Evolutionary conservation across 129 eudicot species (phyloP).

Genomic region (Heracleum sosnowskyi): DNA sequence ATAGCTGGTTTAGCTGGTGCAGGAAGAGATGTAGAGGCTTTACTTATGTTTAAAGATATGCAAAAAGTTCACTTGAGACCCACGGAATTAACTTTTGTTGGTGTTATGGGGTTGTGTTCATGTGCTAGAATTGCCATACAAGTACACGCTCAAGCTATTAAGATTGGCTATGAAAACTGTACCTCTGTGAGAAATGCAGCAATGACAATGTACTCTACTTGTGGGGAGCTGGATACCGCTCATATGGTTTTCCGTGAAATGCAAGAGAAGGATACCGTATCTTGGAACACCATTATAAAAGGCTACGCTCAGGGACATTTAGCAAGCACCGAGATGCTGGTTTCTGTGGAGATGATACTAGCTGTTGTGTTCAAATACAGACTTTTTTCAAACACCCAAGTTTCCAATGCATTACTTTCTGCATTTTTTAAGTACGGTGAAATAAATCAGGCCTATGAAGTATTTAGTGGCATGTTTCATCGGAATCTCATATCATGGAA

Average conservation of each 20-base stretch:
- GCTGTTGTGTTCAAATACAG: conserved; percentile 39
- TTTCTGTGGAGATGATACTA: conserved; percentile 45
- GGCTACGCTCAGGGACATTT: conserved; percentile 50
- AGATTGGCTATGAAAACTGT: conserved; percentile 38
- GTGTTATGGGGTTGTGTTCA: conserved; percentile 53
- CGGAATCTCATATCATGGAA: conserved; percentile 79
- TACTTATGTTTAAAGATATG: conserved; percentile 54
- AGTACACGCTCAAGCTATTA: conserved; percentile 54
- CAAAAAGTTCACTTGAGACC: conserved; percentile 35
- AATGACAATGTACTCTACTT: conserved; percentile 55
- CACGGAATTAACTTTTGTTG: conserved; percentile 63
- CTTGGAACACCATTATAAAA: conserved; percentile 75
- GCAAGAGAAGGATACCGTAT: conserved; percentile 50
- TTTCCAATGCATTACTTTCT: conserved; percentile 66
- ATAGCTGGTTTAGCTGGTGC: conserved; percentile 61
- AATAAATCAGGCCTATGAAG: conserved; percentile 31
- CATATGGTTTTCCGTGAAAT: conserved; percentile 31
- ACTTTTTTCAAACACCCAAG: conserved; percentile 50
- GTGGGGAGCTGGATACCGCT: conserved; percentile 36
- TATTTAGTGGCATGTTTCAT: conserved; percentile 28
- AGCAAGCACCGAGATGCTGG: conserved; percentile 32
- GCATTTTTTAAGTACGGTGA: conserved; percentile 45
- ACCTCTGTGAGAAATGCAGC: conserved; percentile 66
- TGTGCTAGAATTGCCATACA: conserved; percentile 31
- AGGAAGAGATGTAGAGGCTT: conserved; percentile 47